Conservation (phyloP, 1,284 basidiomycete species). For the Irpex sp. region DNA sequence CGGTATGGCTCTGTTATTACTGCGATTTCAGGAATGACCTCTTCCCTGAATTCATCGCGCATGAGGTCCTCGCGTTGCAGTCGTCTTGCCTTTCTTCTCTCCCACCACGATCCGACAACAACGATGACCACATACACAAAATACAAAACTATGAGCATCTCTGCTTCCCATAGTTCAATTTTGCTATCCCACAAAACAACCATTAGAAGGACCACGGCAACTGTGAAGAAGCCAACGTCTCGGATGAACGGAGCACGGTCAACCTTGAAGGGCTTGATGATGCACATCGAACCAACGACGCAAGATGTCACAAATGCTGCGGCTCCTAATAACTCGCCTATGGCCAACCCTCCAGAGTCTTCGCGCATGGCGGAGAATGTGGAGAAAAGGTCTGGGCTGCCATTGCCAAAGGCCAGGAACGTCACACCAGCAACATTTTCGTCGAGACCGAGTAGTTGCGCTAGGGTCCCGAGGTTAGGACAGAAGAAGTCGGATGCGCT, state of each 20-base stretch:
- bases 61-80: conserved; percentile 46
- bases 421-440: conserved; percentile 92
- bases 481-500: conserved; percentile 94
- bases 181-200: conserved; percentile 75
- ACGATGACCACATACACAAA: conserved; percentile 75
- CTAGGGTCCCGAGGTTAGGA: conserved; percentile 85
- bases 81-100: conserved; percentile 43
- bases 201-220: conserved; percentile 72
- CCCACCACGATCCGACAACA: conserved; percentile 75
- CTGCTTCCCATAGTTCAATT: conserved; percentile 73
- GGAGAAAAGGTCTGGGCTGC: conserved; percentile 89
- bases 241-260: conserved; percentile 78
- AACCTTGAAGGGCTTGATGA: conserved; percentile 91
- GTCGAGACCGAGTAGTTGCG: conserved; percentile 75
- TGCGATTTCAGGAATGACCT: conserved; percentile 31
- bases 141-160: conserved; percentile 73
- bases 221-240: conserved; percentile 90
- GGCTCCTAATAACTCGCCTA: conserved; percentile 93
- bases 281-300: conserved; percentile 93
- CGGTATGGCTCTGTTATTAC: conserved; percentile 44
- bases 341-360: conserved; percentile 82
- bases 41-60: conserved; percentile 56
- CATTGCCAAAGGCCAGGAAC: conserved; percentile 91
- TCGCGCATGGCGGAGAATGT: conserved; percentile 91
- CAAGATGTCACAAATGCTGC: conserved; percentile 95